These are phyloP conservation scores for Myriosclerotinia curreyana DNA, from an alignment of 2,329 filamentous ascomycete genomes.

Conservation along the genomic window DNA sequence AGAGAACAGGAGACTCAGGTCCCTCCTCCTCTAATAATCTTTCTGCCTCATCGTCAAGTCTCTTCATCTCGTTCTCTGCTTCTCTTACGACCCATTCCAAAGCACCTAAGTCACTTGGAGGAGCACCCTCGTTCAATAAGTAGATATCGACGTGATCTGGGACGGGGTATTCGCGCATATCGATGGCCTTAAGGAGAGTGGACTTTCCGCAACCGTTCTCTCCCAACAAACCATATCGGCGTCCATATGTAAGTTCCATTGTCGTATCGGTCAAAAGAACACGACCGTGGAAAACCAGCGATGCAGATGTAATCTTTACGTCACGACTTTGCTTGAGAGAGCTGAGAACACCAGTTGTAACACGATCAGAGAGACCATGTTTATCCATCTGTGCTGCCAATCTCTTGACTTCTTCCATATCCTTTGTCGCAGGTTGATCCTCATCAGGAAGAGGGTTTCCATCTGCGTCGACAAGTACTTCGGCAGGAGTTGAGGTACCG, in stretches of 20 bases:
- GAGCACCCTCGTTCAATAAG: constrained; percentile 94
- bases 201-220: constrained; percentile 99
- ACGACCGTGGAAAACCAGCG: constrained; percentile 94
- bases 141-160: constrained; percentile 98
- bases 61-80: constrained; percentile 87
- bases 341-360: constrained; percentile 93
- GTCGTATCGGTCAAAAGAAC: constrained; percentile 93
- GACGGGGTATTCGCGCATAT: constrained; percentile 89
- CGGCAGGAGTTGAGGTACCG: constrained; percentile 65
- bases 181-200: constrained; percentile 93
- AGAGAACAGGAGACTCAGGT: constrained; percentile 82
- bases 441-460: constrained; percentile 51
- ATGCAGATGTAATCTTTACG: constrained; percentile 93
- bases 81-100: constrained; percentile 96
- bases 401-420: constrained; percentile 79
- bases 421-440: constrained; percentile 69
- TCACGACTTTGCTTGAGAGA: constrained; percentile 84
- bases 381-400: constrained; percentile 92
- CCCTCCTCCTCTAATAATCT: constrained; percentile 88
- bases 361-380: constrained; percentile 92
- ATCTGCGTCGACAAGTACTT: constrained; percentile 64
- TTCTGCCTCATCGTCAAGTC: constrained; percentile 85
- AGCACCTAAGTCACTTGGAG: constrained; percentile 81
- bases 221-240: constrained; percentile 89
- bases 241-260: constrained; percentile 87